Evolutionary conservation across 176 grass and related monocot species (phyloP), one percentile per base, ranked within the genome.

Genomic region (Juncus inflexus): DNA sequence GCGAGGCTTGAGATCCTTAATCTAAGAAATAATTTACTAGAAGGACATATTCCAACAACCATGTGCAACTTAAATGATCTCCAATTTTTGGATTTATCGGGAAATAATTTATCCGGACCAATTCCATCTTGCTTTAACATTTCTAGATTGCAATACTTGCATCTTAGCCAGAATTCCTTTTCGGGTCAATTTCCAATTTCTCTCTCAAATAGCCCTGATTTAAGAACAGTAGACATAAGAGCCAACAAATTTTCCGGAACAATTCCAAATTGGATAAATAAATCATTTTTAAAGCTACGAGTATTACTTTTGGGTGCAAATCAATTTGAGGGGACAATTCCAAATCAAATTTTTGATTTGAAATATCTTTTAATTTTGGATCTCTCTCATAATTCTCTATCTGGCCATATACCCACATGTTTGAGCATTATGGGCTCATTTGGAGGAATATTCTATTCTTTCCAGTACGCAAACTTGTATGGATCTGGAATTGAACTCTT

Each of bases 331-430:
- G 72, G 79, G 37, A 4, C 15, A 12, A 39, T 81, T 43, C 56
- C 79, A 62, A 10, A 45, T 11, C 7, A 81, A 63, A 14, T 81
- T 19, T 76, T 54, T 12, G 1, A 50, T 0, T 58, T 81, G 49
- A 64, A 11, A 6, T 8, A 76, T 47, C 43, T 76, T 65, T 3
- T 40, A 9, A 40, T 76, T 1, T 61, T 76, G 55, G 72, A 81
- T 76, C 3, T 76, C 50, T 82, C 72, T 12, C 40, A 70, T 45
- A 81, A 81, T 15, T 62, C 12, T 65, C 11, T 81, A 9, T 76
- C 58, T 5, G 72, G 49, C 0, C 12, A 57, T 9, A 28, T 82
- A 64, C 72, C 79, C 12, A 76, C 65, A 15, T 82, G 79, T 15
- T 41, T 76, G 57, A 64, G 28, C n/a, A 58, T 11, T 42, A 81